Percentiles rank a stretch among this genome's conserved stretches.
These are phyloP conservation scores for Achlya hypogyna DNA, from an alignment of 352 stramenopile genomes.

Conservation along the genomic window DNA sequence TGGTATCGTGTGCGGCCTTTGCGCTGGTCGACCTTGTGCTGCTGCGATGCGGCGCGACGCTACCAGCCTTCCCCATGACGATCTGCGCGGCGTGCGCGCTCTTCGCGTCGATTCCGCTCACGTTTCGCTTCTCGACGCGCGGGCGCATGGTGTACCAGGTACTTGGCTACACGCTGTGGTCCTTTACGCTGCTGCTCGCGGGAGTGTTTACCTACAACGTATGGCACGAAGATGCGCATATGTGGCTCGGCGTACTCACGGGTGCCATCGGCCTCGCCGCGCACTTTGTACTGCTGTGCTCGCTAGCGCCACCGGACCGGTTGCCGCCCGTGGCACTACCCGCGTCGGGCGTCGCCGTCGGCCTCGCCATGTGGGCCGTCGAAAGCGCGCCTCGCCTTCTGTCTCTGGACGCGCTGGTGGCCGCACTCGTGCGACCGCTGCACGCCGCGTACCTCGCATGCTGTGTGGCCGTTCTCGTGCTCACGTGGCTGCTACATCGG, in stretches of 20 bases:
- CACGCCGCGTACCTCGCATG: neutral
- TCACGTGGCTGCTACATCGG: neutral
- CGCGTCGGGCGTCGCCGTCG: too few species aligned
- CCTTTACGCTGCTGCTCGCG: conserved; percentile 42
- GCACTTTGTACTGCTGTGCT: conserved; percentile 34
- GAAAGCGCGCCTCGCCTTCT: neutral
- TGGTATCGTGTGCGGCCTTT: conserved; percentile 36
- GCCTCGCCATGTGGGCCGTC: neutral
- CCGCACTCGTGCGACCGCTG: neutral
- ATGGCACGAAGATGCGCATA: conserved; percentile 25
- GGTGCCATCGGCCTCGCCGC: conserved; percentile 38
- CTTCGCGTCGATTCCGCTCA: conserved; percentile 42
- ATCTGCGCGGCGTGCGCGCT: conserved; percentile 36
- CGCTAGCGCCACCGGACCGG: neutral
- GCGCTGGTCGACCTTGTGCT: conserved; percentile 42
- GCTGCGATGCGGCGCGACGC: conserved; percentile 30
- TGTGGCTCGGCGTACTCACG: conserved; percentile 41
- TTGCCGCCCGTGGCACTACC: neutral
- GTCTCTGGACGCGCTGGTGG: neutral
- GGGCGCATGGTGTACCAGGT: conserved; percentile 46
- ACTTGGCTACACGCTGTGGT: conserved; percentile 43
- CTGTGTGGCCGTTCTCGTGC: neutral
- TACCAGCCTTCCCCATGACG: conserved; percentile 41
- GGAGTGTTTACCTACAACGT: conserved; percentile 39
- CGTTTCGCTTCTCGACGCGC: conserved; percentile 37